These are phyloP conservation scores for Coemansia javaensis DNA, from an alignment of 192 early-diverging fungal species.

Conservation along the genomic window DNA sequence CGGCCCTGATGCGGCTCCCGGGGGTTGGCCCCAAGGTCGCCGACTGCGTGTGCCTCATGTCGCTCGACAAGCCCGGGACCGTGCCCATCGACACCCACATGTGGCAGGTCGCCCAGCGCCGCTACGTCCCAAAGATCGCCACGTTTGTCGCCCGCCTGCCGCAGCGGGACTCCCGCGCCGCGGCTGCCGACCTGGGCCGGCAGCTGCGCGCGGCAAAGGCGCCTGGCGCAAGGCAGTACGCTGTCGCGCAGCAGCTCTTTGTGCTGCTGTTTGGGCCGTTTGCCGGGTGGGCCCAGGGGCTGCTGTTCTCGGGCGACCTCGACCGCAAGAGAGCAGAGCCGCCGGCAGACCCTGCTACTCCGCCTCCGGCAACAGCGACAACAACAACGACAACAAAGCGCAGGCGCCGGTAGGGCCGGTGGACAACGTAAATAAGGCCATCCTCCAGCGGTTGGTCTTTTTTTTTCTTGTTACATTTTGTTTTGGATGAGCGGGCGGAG, in stretches of 20 bases:
- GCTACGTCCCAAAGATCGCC: constrained; percentile 57
- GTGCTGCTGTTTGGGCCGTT: constrained; percentile 70
- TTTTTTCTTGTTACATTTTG: constrained; percentile 47
- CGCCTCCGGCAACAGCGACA: neutral
- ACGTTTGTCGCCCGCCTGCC: constrained; percentile 1
- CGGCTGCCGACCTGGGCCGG: constrained; percentile 8
- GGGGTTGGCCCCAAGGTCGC: constrained; percentile 97
- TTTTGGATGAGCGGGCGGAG: constrained; percentile 45
- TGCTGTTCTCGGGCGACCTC: constrained; percentile 54
- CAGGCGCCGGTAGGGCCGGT: no score
- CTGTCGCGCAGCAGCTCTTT: constrained; percentile 66
- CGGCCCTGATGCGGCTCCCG: constrained; percentile 61
- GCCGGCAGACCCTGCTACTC: neutral
- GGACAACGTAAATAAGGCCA: neutral
- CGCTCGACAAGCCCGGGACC: constrained; percentile 73
- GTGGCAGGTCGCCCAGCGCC: constrained; percentile 84
- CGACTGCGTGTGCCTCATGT: constrained; percentile 92
- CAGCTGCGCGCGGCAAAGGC: constrained; percentile 53
- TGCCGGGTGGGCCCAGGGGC: constrained; percentile 76
- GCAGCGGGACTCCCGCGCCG: constrained; percentile 4
- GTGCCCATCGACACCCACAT: constrained; percentile 96
- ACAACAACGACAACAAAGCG: no score
- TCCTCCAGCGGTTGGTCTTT: no score
- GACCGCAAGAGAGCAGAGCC: constrained; percentile 3
- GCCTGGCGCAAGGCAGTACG: constrained; percentile 64